Conservation (phyloP, 371 early-diverging fungal species). For the Amoeboaphelidium protococcarum region DNA sequence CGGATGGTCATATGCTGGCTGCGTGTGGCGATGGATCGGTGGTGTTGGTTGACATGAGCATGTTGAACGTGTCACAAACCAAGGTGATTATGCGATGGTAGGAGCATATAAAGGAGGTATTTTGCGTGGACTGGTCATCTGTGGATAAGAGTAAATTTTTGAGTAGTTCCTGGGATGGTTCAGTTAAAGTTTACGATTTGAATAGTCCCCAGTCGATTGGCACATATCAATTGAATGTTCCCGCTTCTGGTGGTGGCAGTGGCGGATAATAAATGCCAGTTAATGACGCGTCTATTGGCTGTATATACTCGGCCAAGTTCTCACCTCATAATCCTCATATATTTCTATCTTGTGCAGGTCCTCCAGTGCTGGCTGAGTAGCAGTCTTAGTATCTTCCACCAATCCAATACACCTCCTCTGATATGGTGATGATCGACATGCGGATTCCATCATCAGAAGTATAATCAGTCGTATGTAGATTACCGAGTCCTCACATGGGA, state of each 20-base stretch:
- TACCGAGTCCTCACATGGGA: neutral
- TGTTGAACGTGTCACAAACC: neutral
- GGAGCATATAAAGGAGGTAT: neutral
- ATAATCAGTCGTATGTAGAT: neutral
- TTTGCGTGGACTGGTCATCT: neutral
- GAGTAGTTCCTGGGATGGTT: neutral
- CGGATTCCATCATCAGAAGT: neutral
- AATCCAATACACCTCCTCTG: neutral
- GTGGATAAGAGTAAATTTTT: neutral
- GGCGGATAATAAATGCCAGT: no score
- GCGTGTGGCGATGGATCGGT: neutral
- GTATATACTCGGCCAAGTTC: neutral
- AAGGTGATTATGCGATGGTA: neutral
- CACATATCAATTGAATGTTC: neutral
- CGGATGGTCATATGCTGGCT: neutral
- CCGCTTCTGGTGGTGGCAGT: no score
- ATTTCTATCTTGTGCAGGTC: neutral
- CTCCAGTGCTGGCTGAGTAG: neutral
- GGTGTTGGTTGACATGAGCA: neutral
- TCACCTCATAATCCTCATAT: neutral
- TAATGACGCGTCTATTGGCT: neutral
- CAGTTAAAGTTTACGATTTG: neutral
- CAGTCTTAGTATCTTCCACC: neutral
- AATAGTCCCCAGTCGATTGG: neutral
- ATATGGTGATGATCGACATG: neutral